Conservation (phyloP, 768 basidiomycete species). For the Psilocybe subaeruginosa region DNA sequence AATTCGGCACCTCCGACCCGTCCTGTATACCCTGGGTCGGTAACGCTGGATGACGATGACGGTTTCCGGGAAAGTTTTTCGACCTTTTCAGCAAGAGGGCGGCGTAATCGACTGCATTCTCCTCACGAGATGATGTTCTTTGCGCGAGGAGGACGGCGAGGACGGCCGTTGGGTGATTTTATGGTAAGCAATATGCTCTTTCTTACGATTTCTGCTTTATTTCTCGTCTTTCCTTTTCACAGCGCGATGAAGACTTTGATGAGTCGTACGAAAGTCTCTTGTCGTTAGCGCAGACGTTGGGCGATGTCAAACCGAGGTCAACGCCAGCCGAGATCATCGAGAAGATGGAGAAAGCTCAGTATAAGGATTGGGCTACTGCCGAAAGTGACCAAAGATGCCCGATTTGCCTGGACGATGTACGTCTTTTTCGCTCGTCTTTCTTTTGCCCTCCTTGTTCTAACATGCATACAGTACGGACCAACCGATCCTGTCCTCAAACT, state of each 20-base stretch:
- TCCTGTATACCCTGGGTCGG: background rate
- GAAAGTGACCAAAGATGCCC: slow-evolving; percentile 79
- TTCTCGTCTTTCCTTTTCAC: background rate
- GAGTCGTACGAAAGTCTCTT: slow-evolving; percentile 73
- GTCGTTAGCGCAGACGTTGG: slow-evolving; percentile 58
- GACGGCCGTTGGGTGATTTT: slow-evolving; percentile 43
- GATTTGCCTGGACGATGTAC: slow-evolving; percentile 83
- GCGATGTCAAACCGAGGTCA: slow-evolving; percentile 68
- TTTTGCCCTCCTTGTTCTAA: slow-evolving; percentile 7
- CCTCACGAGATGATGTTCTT: slow-evolving; percentile 6
- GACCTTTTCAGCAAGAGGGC: background rate
- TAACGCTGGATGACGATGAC: background rate
- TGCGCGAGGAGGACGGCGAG: slow-evolving; percentile 12
- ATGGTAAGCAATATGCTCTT: slow-evolving; percentile 43
- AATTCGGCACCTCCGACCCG: background rate
- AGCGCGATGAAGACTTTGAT: slow-evolving; percentile 82
- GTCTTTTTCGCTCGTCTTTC: slow-evolving; percentile 29
- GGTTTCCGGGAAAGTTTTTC: background rate
- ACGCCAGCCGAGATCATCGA: slow-evolving; percentile 66
- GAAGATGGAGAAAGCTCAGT: slow-evolving; percentile 59
- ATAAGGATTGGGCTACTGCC: slow-evolving; percentile 67
- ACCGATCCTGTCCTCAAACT: slow-evolving; percentile 69
- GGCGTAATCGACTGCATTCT: background rate
- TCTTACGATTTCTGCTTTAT: background rate
- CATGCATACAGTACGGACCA: slow-evolving; percentile 56